phyloP scores from a whole-genome alignment of 352 stramenopile species.

The Pythium phragmitis region DNA sequence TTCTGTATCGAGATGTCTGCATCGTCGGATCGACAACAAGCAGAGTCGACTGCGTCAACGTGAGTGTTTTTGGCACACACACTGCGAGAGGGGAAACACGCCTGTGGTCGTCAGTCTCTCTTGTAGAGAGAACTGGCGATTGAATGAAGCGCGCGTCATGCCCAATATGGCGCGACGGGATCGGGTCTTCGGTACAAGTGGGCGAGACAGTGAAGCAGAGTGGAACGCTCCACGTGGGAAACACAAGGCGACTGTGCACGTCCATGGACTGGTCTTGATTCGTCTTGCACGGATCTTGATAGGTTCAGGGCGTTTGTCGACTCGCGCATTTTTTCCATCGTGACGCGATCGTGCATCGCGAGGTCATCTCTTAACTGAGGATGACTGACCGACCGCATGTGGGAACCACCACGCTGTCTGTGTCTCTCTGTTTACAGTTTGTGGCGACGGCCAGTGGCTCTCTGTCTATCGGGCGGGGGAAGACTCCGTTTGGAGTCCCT shows the following conservation, averaged over 20 bases:
- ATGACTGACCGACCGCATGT: neutral
- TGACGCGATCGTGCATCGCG: neutral
- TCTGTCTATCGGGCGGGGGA: neutral
- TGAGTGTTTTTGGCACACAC: neutral
- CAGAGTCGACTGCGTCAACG: conserved; percentile 11
- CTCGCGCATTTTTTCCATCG: conserved; percentile 7
- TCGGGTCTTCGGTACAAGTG: conserved; percentile 14
- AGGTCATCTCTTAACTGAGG: neutral
- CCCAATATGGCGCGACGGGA: neutral
- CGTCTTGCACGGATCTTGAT: conserved; percentile 28
- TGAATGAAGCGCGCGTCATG: neutral
- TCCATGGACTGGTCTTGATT: conserved; percentile 31
- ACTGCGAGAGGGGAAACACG: conserved; percentile 7
- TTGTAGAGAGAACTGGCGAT: neutral
- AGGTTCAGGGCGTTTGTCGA: conserved; percentile 1
- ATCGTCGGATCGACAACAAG: conserved; percentile 19
- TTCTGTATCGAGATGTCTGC: neutral
- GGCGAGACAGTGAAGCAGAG: conserved; percentile 10
- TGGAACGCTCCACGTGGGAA: conserved; percentile 6
- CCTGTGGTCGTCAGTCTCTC: neutral
- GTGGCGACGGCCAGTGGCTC: neutral
- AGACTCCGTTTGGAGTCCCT: neutral
- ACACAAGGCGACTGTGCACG: conserved; percentile 1
- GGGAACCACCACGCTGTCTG: conserved; percentile 8
- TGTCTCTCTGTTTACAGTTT: conserved; percentile 13